Evolutionary conservation across 192 early-diverging fungal genomes (phyloP), one percentile per base, ranked within the genome.

Genomic region (Rhizophagus clarus): DNA sequence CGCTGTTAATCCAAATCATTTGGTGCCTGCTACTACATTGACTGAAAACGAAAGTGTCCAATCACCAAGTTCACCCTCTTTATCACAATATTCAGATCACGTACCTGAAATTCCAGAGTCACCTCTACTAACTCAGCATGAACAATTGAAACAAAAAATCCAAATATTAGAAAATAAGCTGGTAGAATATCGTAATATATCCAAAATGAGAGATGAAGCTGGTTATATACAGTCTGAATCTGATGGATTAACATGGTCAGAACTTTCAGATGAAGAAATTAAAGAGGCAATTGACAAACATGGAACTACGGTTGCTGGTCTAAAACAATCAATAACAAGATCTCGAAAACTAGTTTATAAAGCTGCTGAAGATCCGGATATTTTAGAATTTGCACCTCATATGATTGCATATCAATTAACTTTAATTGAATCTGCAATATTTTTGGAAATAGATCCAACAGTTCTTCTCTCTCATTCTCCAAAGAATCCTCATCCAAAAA

Each of bases 331-430:
- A n/a, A 83, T 91, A 40, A 89, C 82, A 34, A 85, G 85, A 56
- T 88, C 87, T 12, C 85, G 88, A 7, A 87, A 84, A 22, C 71
- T 91, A 28, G 81, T 87, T 45, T 87, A 84, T 81, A 83, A 85
- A 22, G 88, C 89, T 4, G 87, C 85, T n/a, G 85, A 85, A 28
- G 82, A 88, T 61, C 87, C 87, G 1, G 87, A 81, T 34, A 85
- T 91, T 31, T 82, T 89, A 12, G 88, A 90, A 31, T 92, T 91
- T 62, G 82, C 88, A 4, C 87, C 91, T 11, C 88, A 90, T 62
- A 83, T 91, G 32, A 87, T 92, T 17, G 90, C 93, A 15, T 93
- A 90, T 82, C 90, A 93, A 71, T 85, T 94, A 24, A 90, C 90
- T 64, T 80, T 91, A 26, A 90, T 93, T 45, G 94, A 95, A 60